Percentiles rank a stretch among this genome's conserved stretches.
Conservation (phyloP, 495 filamentous ascomycete species). For the Daldinia vernicosa region DNA sequence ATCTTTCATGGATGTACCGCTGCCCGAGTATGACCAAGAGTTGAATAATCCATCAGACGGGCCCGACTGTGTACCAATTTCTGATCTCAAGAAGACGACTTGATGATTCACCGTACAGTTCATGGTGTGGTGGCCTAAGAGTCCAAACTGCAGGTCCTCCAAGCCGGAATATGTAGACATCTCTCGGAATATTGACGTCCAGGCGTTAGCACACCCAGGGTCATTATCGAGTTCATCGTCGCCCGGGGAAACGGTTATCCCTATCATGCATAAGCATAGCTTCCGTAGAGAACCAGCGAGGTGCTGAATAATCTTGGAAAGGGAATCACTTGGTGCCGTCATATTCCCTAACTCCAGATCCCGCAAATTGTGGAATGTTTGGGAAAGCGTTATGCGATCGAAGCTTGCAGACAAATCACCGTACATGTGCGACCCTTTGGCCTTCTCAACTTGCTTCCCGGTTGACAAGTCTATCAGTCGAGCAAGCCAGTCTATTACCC, state of each 20-base stretch:
- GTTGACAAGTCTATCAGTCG: conserved; percentile 16
- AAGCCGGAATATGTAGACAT: conserved; percentile 25
- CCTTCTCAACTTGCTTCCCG: conserved; percentile 6
- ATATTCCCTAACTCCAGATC: conserved; percentile 35
- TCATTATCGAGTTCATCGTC: conserved; percentile 42
- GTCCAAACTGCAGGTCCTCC: conserved; percentile 19
- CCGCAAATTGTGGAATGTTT: conserved; percentile 17
- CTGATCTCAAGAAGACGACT: conserved; percentile 38
- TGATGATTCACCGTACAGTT: conserved; percentile 34
- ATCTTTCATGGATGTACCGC: conserved; percentile 6
- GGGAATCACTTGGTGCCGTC: conserved; percentile 18
- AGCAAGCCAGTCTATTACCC: conserved; percentile 39
- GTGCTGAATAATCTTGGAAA: conserved; percentile 26
- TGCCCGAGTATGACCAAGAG: conserved; percentile 30
- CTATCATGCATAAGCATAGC: conserved; percentile 23
- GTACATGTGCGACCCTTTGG: neutral
- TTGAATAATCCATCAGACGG: conserved; percentile 21
- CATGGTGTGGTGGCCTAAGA: conserved; percentile 32
- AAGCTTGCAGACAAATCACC: neutral
- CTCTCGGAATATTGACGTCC: conserved; percentile 31
- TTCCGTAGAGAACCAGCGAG: conserved; percentile 29
- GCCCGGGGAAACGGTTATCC: conserved; percentile 11
- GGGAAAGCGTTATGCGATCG: neutral
- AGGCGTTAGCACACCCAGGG: conserved; percentile 34
- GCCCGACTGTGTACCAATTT: conserved; percentile 28